phyloP scores from a whole-genome alignment of 306 rosid genomes.

The Casuarina glauca region DNA sequence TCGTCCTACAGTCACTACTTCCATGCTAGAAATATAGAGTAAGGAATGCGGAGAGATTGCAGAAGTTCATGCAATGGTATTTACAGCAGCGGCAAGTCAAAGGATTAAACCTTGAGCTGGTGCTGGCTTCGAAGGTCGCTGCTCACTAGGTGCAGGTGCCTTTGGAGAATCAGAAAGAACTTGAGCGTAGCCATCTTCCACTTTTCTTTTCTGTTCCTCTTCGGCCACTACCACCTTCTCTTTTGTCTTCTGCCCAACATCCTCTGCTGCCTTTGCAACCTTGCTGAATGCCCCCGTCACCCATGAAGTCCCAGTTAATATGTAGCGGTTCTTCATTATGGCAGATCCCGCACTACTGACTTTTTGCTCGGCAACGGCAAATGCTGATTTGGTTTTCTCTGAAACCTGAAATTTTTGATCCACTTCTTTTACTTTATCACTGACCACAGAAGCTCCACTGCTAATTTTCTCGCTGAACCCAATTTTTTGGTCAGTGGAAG shows the following conservation, averaged over 20 bases:
- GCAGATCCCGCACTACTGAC: conserved; percentile 91
- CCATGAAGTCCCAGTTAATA: conserved; percentile 81
- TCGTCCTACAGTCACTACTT: conserved; percentile 42
- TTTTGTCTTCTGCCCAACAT: conserved; percentile 84
- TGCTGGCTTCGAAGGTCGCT: conserved; percentile 56
- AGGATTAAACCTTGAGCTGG: conserved; percentile 90
- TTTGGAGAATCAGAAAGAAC: conserved; percentile 67
- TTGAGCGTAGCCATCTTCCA: conserved; percentile 57
- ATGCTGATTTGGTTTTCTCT: conserved; percentile 89
- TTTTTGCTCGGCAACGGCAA: conserved; percentile 86
- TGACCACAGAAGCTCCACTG: conserved; percentile 72
- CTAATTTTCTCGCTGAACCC: conserved; percentile 80
- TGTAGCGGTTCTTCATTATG: conserved; percentile 84
- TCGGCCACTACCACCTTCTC: conserved; percentile 67
- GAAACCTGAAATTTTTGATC: conserved; percentile 96
- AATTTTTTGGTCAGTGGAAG: conserved; percentile 82
- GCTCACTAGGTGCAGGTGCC: conserved; percentile 56
- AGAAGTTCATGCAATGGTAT: conserved; percentile 37
- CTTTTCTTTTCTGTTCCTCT: conserved; percentile 59
- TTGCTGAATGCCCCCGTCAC: conserved; percentile 77
- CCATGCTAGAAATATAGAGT: conserved; percentile 31
- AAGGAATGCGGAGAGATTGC: conserved; percentile 29
- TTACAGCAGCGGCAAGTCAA: conserved; percentile 50
- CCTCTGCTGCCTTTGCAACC: conserved; percentile 93
- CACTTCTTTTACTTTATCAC: conserved; percentile 84